Percentiles rank a stretch among this genome's conserved stretches.
phyloP scores from a whole-genome alignment of 306 rosid genomes.

The Coriaria nepalensis region DNA sequence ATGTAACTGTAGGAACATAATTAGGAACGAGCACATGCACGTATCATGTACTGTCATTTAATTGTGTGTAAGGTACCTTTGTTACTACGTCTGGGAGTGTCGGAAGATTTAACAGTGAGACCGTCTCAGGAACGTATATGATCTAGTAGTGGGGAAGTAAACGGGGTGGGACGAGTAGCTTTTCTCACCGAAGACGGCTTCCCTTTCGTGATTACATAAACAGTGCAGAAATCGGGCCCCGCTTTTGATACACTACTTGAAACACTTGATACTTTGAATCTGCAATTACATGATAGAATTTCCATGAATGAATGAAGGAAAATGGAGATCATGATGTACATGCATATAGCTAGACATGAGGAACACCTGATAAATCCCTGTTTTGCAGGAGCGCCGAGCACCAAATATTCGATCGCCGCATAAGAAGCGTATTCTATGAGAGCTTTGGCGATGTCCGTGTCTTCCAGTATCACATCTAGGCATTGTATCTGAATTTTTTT shows the following conservation, averaged over 20 bases:
- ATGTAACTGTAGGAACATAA: background rate
- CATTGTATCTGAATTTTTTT: constrained; percentile 46
- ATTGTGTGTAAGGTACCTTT: too few species aligned
- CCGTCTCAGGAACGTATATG: constrained; percentile 20
- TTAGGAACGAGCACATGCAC: too few species aligned
- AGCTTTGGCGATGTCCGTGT: constrained; percentile 57
- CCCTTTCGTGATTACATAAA: constrained; percentile 66
- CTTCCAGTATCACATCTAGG: constrained; percentile 77
- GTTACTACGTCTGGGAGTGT: constrained; percentile 13
- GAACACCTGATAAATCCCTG: constrained; percentile 77
- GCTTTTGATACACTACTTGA: constrained; percentile 50
- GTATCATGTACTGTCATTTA: too few species aligned
- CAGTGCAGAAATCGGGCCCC: constrained; percentile 75
- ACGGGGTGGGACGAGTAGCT: constrained; percentile 51
- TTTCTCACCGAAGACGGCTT: constrained; percentile 46
- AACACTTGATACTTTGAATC: constrained; percentile 58
- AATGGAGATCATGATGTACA: background rate
- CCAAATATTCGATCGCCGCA: constrained; percentile 70
- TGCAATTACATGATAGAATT: constrained; percentile 13
- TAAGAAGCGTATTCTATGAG: constrained; percentile 59
- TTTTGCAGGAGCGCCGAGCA: constrained; percentile 58
- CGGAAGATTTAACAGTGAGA: constrained; percentile 15
- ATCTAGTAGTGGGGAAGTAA: constrained; percentile 49
- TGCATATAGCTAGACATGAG: background rate
- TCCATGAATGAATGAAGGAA: background rate